Base-by-base conservation (phyloP, 495 filamentous ascomycete genomes). In the Daldinia loculata region DNA sequence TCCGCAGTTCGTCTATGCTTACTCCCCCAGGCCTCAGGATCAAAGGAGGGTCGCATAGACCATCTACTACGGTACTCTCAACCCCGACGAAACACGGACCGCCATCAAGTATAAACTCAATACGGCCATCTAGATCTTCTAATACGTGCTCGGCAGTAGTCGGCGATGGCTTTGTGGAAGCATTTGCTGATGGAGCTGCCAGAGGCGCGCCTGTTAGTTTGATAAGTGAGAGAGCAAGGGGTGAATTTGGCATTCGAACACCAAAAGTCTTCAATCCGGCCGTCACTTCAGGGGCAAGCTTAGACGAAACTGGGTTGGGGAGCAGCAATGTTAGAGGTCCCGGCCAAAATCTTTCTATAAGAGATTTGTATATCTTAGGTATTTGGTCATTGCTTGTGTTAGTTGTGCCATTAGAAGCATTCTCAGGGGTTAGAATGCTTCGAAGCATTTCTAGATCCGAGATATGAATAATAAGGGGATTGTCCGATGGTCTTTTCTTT, bases 61-160 rank as follows among this genome's bases (percentile, higher is more conserved):
- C 95, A 74, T 98, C 95, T 1, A 99, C 93, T 7, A 99, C 96
- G 6, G 96, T 99, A 71, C 93, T 97, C 80, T 99, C 95, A 0
- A 99, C 93, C 5, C 95, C 95, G 4, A 99, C 93, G 0, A 82
- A 82, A 72, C 94, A 97, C 1, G 87, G 76, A 0, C 95, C 95
- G 2, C 96, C 95, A 65, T 99, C 96, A 1, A 99, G 81, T 66
- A 99, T 94, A 6, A 95, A 79, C 45, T 91, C 89, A 61, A 99
- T 97, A n/a, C 90, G 86, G 4, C 92, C 92, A 39, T 90, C 75
- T 11, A 99, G 82, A 78, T 99, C 95, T 53, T 97, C 89, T 4
- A 86, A 81, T 27, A 99, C 95, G 78, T 99, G 95, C 70, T 89
- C 85, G 15, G 95, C 96, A 1, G 90, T 90, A 0, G 95, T 99